phyloP scores from a whole-genome alignment of 2,329 filamentous ascomycete genomes.

The Nemania abortiva region DNA sequence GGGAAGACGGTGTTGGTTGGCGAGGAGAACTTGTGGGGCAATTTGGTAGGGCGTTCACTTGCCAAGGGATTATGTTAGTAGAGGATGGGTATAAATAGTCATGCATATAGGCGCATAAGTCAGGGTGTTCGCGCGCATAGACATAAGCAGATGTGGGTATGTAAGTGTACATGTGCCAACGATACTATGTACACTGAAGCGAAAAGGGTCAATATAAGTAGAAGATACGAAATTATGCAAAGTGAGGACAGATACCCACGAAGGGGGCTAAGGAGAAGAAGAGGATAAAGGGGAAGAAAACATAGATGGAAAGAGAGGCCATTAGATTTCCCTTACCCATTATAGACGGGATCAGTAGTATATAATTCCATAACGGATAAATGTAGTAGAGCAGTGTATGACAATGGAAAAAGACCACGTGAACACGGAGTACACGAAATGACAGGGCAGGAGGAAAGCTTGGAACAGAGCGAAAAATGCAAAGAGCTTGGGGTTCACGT shows the following conservation, averaged over 20 bases:
- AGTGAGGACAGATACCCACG: not conserved
- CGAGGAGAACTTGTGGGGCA: conserved; percentile 6
- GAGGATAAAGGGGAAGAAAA: not conserved
- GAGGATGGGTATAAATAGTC: not conserved
- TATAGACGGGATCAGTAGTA: not conserved
- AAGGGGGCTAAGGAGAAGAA: not conserved
- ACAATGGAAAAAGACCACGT: not conserved
- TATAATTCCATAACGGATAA: not conserved
- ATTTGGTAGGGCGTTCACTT: not conserved
- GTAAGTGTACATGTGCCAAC: not conserved
- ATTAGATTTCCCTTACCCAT: not conserved
- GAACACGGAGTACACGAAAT: not conserved
- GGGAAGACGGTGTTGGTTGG: not conserved
- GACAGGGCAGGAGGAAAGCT: not conserved
- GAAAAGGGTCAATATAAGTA: not conserved
- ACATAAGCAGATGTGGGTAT: not conserved
- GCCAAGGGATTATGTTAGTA: not conserved
- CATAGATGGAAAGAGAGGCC: too few relatives aligned
- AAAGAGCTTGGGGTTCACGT: not conserved
- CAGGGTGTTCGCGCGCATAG: too few relatives aligned
- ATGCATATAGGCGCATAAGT: not conserved
- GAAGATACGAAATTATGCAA: not conserved
- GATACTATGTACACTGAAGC: not conserved
- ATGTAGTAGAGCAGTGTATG: not conserved
- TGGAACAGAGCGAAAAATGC: not conserved